phyloP scores from a whole-genome alignment of 2,329 filamentous ascomycete species.

The Diaporthe longicolla region DNA sequence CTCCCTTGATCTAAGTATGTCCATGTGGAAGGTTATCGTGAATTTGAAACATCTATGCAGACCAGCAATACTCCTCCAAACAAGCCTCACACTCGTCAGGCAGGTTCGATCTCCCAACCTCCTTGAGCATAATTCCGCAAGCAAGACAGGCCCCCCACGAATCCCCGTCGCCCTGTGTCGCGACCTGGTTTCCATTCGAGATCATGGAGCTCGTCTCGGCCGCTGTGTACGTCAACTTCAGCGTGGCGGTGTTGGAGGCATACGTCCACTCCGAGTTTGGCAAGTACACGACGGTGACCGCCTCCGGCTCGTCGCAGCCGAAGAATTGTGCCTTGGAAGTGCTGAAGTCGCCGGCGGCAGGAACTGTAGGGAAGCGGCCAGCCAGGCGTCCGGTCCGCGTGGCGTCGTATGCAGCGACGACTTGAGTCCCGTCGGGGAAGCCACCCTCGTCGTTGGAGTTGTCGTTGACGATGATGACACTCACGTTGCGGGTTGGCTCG shows the following conservation, averaged over 20 bases:
- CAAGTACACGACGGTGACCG: slow-evolving; percentile 55
- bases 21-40: no score
- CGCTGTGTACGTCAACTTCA: slow-evolving; percentile 52
- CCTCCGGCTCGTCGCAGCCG: slow-evolving; percentile 55
- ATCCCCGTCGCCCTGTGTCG: slow-evolving; percentile 52
- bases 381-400: slow-evolving; percentile 44
- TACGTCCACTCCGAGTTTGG: slow-evolving; percentile 58
- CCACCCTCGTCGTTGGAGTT: slow-evolving; percentile 57
- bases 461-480: slow-evolving; percentile 61
- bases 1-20: no score
- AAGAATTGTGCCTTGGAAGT: slow-evolving; percentile 56
- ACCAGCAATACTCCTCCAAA: slow-evolving; percentile 55
- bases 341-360: slow-evolving; percentile 52
- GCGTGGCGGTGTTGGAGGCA: slow-evolving; percentile 50
- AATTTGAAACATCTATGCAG: not conserved
- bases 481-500: slow-evolving; percentile 54
- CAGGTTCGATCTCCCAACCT: slow-evolving; percentile 47
- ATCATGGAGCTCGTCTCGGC: slow-evolving; percentile 55
- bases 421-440: slow-evolving; percentile 60
- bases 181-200: slow-evolving; percentile 56
- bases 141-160: slow-evolving; percentile 57
- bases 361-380: slow-evolving; percentile 61
- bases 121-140: slow-evolving; percentile 55
- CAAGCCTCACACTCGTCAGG: slow-evolving; percentile 52
- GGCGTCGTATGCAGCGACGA: slow-evolving; percentile 50